A percentile compares a stretch with the other conserved stretches of the same genome.
Evolutionary conservation across 352 stramenopile genomes (phyloP).

Genomic region (Globisporangium paddicum): DNA sequence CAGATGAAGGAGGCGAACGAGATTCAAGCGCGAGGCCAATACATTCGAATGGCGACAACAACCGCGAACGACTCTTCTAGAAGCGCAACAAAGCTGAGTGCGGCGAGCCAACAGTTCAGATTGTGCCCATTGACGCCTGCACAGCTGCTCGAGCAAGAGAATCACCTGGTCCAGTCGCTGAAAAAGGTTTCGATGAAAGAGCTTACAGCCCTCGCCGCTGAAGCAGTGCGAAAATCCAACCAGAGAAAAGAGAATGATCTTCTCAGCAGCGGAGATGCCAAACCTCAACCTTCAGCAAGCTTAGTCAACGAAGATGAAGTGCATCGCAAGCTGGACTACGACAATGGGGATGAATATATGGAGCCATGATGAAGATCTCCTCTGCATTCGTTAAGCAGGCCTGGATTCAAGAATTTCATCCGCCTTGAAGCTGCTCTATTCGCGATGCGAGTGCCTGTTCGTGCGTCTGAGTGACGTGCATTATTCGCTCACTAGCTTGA

Average conservation of each 20-base stretch:
- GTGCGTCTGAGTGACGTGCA: conserved; percentile 68
- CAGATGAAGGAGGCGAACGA: conserved; percentile 37
- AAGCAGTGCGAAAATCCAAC: conserved; percentile 23
- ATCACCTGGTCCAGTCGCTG: conserved; percentile 39
- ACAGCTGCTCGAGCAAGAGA: conserved; percentile 32
- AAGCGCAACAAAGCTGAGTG: conserved; percentile 8
- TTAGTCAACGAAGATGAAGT: not conserved
- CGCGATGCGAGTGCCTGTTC: conserved; percentile 45
- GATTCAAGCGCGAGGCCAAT: conserved; percentile 20
- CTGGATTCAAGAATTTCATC: conserved; percentile 2
- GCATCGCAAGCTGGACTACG: conserved; percentile 16
- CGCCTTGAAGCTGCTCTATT: conserved; percentile 18
- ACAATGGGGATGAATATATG: conserved; percentile 13
- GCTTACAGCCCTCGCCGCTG: conserved; percentile 25
- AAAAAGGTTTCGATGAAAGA: conserved; percentile 50
- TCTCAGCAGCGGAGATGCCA: not conserved
- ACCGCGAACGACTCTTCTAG: not conserved
- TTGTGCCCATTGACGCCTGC: conserved; percentile 42
- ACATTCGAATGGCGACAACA: conserved; percentile 27
- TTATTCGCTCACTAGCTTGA: conserved; percentile 76
- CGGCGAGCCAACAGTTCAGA: conserved; percentile 9
- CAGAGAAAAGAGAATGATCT: conserved; percentile 15
- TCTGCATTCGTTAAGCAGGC: not conserved
- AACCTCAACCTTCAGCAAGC: not conserved
- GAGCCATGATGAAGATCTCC: conserved; percentile 2